Conservation (phyloP, 202 grass and related monocot genomes). For the Panicum virgatum region DNA sequence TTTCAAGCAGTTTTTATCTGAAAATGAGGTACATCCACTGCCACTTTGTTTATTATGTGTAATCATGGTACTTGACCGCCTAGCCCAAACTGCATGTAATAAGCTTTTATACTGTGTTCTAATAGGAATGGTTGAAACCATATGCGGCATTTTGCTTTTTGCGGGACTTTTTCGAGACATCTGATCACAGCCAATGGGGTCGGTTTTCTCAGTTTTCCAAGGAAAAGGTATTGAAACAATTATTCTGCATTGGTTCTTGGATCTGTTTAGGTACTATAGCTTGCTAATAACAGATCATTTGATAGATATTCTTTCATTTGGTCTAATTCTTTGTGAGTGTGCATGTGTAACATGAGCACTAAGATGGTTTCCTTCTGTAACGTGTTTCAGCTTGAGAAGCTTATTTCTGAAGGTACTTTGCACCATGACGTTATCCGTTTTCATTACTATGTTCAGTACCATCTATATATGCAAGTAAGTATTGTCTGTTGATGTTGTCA, state of each 20-base stretch:
- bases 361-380: constrained; percentile 30
- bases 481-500: constrained; percentile 27
- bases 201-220: constrained; percentile 86
- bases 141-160: constrained; percentile 99
- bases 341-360: constrained; percentile 14
- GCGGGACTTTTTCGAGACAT: constrained; percentile 96
- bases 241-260: constrained; percentile 20
- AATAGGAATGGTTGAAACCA: constrained; percentile 98
- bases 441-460: constrained; percentile 97
- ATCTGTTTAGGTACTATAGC: neutral
- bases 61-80: constrained; percentile 12
- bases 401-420: constrained; percentile 70
- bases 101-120: constrained; percentile 10
- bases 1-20: constrained; percentile 91
- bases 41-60: constrained; percentile 26
- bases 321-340: constrained; percentile 31
- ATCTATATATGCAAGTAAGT: constrained; percentile 99
- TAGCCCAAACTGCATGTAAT: constrained; percentile 24
- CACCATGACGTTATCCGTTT: constrained; percentile 89
- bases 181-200: constrained; percentile 97
- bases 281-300: constrained; percentile 22
- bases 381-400: constrained; percentile 82
- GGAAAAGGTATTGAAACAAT: constrained; percentile 71
- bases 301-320: constrained; percentile 25
- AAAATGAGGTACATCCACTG: constrained; percentile 73